Percentiles rank a stretch among this genome's conserved stretches.
phyloP scores from a whole-genome alignment of 192 early-diverging fungal species.

The Allomyces javanicus region DNA sequence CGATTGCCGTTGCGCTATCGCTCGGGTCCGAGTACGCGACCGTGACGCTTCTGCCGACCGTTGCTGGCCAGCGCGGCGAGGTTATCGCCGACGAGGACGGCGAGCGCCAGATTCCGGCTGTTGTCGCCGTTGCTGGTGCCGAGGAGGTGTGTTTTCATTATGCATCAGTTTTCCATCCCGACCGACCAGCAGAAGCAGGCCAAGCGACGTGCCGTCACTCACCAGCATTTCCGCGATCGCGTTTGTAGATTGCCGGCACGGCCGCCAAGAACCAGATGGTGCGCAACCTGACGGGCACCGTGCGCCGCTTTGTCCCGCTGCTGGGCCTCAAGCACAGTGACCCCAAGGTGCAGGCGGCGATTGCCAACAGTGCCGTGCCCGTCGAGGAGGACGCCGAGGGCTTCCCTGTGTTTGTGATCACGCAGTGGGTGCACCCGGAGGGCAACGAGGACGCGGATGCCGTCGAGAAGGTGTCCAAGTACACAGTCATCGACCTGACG shows the following conservation, averaged over 20 bases:
- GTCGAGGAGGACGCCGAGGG: conserved; percentile 4
- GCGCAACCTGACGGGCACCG: conserved; percentile 78
- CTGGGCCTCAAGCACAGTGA: conserved; percentile 53
- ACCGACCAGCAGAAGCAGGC: too few relatives aligned
- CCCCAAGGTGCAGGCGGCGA: conserved; percentile 12
- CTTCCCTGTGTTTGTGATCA: conserved; percentile 32
- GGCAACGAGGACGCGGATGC: conserved; percentile 39
- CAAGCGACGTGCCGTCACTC: neutral
- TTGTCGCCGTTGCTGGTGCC: conserved; percentile 75
- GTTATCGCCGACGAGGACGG: conserved; percentile 98
- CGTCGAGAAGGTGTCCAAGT: conserved; percentile 23
- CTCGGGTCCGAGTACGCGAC: neutral
- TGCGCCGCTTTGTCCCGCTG: conserved; percentile 65
- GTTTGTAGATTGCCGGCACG: conserved; percentile 14
- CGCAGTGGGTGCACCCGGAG: conserved; percentile 29
- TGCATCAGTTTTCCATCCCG: too few relatives aligned
- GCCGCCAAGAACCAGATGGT: conserved; percentile 72
- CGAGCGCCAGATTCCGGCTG: conserved; percentile 83
- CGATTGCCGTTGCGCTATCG: neutral
- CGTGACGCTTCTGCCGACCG: neutral
- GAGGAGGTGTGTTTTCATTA: conserved; percentile 48
- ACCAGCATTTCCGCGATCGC: conserved; percentile 17
- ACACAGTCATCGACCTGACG: conserved; percentile 52
- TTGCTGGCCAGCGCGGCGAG: conserved; percentile 27
- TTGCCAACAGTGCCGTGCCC: conserved; percentile 13